These are phyloP conservation scores for Leccinellum albellum DNA, from an alignment of 768 basidiomycete species.

Conservation along the genomic window DNA sequence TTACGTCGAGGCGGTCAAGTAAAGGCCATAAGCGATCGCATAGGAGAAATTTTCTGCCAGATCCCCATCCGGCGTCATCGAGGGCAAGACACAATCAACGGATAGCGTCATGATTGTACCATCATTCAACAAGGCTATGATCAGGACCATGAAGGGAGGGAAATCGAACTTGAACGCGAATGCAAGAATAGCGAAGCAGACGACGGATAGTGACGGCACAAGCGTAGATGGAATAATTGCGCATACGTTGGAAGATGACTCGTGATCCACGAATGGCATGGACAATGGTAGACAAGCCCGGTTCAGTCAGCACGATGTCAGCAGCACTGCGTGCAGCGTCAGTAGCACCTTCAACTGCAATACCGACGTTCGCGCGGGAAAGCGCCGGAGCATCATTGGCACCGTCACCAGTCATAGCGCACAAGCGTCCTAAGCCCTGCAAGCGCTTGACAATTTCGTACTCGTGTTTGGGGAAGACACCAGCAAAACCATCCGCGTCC, in stretches of 20 bases:
- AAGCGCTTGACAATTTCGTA: constrained; percentile 99
- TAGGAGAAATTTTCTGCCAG: constrained; percentile 93
- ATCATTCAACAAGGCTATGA: constrained; percentile 95
- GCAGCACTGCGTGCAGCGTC: constrained; percentile 98
- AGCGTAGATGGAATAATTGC: constrained; percentile 97
- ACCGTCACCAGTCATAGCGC: constrained; percentile 99
- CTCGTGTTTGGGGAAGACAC: constrained; percentile 99
- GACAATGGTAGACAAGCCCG: constrained; percentile 98
- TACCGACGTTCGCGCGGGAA: constrained; percentile 98
- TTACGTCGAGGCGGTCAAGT: constrained; percentile 88
- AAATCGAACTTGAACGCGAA: constrained; percentile 98
- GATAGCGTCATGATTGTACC: constrained; percentile 99
- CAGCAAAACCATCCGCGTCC: constrained; percentile 98
- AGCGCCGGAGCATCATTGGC: constrained; percentile 98
- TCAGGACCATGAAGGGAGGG: constrained; percentile 99
- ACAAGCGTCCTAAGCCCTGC: constrained; percentile 91
- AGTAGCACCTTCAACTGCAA: constrained; percentile 98
- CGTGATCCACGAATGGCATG: constrained; percentile 98
- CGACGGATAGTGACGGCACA: constrained; percentile 97
- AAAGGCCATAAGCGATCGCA: constrained; percentile 93
- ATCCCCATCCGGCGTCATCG: constrained; percentile 92
- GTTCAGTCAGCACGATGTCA: constrained; percentile 96
- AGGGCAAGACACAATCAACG: constrained; percentile 93
- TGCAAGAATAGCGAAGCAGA: constrained; percentile 92
- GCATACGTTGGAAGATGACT: constrained; percentile 99